Percentiles rank a stretch among this genome's conserved stretches.
These are phyloP conservation scores for Leishmania amazonensis DNA, from an alignment of 208 protist species.

Conservation along the genomic window DNA sequence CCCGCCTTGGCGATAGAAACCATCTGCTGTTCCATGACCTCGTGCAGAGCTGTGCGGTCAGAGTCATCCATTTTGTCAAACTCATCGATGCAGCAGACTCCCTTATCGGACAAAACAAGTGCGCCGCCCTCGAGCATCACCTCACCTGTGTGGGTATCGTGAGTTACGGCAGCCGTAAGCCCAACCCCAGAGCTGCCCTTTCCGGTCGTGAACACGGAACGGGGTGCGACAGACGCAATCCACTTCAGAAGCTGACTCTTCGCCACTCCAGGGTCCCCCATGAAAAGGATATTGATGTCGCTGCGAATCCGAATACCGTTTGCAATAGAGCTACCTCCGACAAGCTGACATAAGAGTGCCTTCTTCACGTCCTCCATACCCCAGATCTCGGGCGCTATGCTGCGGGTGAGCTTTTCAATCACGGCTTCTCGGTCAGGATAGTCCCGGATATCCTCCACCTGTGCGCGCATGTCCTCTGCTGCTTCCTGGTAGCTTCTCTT, in stretches of 20 bases:
- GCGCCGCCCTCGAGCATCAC: constrained; percentile 96
- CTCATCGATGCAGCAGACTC: constrained; percentile 99
- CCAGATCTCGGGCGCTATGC: constrained; percentile 98
- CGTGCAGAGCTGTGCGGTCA: constrained; percentile 96
- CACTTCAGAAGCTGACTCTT: constrained; percentile 99
- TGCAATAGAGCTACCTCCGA: constrained; percentile 98
- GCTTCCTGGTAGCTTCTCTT: constrained; percentile 89
- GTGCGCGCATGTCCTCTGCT: constrained; percentile 63
- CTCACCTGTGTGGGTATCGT: constrained; percentile 96
- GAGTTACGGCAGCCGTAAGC: constrained; percentile 98
- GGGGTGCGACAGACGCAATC: constrained; percentile 97
- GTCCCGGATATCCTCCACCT: constrained; percentile 73
- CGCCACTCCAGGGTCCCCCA: constrained; percentile 99
- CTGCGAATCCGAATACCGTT: constrained; percentile 93
- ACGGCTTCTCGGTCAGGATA: constrained; percentile 86
- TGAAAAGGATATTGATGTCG: constrained; percentile 99
- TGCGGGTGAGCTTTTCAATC: constrained; percentile 96
- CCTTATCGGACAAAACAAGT: constrained; percentile 97
- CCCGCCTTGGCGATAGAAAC: constrained; percentile 99
- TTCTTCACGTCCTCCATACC: constrained; percentile 99
- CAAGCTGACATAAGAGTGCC: constrained; percentile 97
- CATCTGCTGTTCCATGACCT: constrained; percentile 99
- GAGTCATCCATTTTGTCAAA: constrained; percentile 99
- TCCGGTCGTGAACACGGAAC: constrained; percentile 98
- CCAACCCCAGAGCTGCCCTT: constrained; percentile 99